These are phyloP conservation scores for Ceratocystis papillata DNA, from an alignment of 2,329 filamentous ascomycete genomes.

Conservation along the genomic window DNA sequence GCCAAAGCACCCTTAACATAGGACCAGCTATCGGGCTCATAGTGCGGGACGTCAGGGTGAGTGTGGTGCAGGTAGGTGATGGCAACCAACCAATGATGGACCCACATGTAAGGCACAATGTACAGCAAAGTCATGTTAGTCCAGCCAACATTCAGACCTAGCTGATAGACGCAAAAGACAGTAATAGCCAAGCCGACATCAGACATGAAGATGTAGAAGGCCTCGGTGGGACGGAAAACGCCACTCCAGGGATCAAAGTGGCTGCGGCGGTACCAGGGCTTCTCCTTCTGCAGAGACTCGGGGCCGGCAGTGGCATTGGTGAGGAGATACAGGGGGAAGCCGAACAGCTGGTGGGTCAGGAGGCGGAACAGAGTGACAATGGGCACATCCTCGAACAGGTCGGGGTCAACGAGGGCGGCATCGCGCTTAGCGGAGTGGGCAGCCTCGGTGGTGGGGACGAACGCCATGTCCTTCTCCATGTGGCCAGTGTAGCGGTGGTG, in stretches of 20 bases:
- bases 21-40: conserved; percentile 48
- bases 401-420: conserved; percentile 36
- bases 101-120: conserved; percentile 55
- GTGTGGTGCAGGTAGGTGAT: conserved; percentile 70
- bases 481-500: conserved; percentile 60
- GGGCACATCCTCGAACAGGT: conserved; percentile 54
- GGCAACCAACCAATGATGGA: conserved; percentile 62
- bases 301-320: conserved; percentile 45
- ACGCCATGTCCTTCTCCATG: conserved; percentile 57
- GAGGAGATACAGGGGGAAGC: conserved; percentile 54
- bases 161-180: conserved; percentile 41
- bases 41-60: conserved; percentile 41
- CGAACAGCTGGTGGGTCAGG: conserved; percentile 51
- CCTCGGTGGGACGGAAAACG: conserved; percentile 50
- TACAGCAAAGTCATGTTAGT: conserved; percentile 48
- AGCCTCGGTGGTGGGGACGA: conserved; percentile 43
- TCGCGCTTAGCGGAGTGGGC: conserved; percentile 30
- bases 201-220: conserved; percentile 45
- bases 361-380: conserved; percentile 44
- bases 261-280: conserved; percentile 37
- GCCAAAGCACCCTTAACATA: conserved; percentile 51
- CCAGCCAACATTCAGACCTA: conserved; percentile 38
- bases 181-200: conserved; percentile 50
- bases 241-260: conserved; percentile 53
- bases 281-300: conserved; percentile 39